Conservation (phyloP, 192 early-diverging fungal genomes). For the Backusella mclennaniae region DNA sequence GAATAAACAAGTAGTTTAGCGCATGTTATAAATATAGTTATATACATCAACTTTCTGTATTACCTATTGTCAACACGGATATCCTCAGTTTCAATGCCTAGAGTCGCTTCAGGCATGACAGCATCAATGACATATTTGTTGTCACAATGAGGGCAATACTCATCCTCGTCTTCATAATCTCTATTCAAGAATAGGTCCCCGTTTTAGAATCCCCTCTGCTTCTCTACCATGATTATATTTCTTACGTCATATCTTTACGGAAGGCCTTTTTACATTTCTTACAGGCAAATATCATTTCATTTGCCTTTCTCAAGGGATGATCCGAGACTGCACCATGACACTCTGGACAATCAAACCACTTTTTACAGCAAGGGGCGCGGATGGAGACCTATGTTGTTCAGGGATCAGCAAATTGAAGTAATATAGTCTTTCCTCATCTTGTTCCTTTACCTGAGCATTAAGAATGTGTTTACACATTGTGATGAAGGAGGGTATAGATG, state of each 20-base stretch:
- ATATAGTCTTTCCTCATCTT: background rate
- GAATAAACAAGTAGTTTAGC: background rate
- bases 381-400: constrained; percentile 68
- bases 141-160: constrained; percentile 98
- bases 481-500: constrained; percentile 4
- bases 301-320: constrained; percentile 75
- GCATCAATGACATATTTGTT: constrained; percentile 97
- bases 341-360: constrained; percentile 97
- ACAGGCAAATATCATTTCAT: constrained; percentile 95
- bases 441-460: constrained; percentile 85
- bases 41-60: background rate
- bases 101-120: constrained; percentile 76
- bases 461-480: constrained; percentile 96
- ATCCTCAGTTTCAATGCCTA: constrained; percentile 95
- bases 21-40: background rate
- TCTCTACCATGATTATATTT: background rate
- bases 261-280: constrained; percentile 86
- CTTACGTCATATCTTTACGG: constrained; percentile 27
- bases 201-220: background rate
- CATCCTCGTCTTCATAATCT: constrained; percentile 92
- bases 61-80: constrained; percentile 70
- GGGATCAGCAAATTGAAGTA: background rate
- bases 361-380: constrained; percentile 89
- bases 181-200: constrained; percentile 33
- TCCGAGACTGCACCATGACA: constrained; percentile 84